Evolutionary conservation across 768 basidiomycete genomes (phyloP), one percentile per base, ranked within the genome.

Genomic region (Kwoniella sp.): DNA sequence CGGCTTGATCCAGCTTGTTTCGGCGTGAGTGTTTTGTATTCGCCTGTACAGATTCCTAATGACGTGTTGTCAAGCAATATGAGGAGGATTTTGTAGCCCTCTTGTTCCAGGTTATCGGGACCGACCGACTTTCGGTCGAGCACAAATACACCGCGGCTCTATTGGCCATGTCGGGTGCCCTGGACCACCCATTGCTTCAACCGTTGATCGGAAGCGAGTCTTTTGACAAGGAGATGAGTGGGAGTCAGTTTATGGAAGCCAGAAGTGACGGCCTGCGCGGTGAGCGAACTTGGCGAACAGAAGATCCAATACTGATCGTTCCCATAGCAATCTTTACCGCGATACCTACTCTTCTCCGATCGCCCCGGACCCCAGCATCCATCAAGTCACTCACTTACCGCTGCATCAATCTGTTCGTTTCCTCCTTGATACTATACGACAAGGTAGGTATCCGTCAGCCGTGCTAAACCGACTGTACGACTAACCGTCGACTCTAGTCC

Each of bases 1-100:
- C 74, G 78, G 48, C 73, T 83, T 7, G 82, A 87, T 61, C 82
- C 85, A 0, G 77, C 74, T 51, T 78, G 81, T 25, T 88, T 88
- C 60, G 47, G 53, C 50, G 86, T 85, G 50, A 67, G 80, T 74
- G 33, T 10, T 44, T 40, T 15, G 15, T 34, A 20, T 15, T 41
- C 22, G 31, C 15, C 15, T n/a, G n/a, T n/a, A n/a, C n/a, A n/a
- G 14, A 19, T 34, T 22, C 4, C 19, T 19, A 25, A 46, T 49
- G 46, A 39, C 23, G n/a, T 15, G 12, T 15, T 15, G 20, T 36
- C 14, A 36, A 85, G 83, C 64, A 68, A 8, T 69, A 77, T 39
- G 74, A 76, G 57, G 77, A 82, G 33, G 73, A 76, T 1, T 85
- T 83, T 62, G 59, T 86, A 3, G 74, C 79, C 14, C 76, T 81